Percentiles rank a stretch among this genome's conserved stretches.
These are phyloP conservation scores for Termitomyces sp. DNA, from an alignment of 768 basidiomycete species.

Conservation along the genomic window DNA sequence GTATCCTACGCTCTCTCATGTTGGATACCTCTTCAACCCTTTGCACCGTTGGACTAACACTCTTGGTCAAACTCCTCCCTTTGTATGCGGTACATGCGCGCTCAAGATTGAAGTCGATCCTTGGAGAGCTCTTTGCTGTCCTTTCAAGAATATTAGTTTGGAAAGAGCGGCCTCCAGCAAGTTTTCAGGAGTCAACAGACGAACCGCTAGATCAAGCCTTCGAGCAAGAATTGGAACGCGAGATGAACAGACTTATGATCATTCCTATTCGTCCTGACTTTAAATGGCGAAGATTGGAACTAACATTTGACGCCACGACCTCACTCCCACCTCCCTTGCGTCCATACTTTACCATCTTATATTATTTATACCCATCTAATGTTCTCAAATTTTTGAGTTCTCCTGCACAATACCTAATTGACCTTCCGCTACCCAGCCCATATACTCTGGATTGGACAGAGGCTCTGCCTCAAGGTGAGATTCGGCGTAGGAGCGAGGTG, in stretches of 20 bases:
- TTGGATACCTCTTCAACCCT: conserved; percentile 73
- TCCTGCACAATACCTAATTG: conserved; percentile 58
- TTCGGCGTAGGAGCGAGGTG: conserved; percentile 72
- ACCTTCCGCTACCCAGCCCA: conserved; percentile 44
- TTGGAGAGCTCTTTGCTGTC: conserved; percentile 63
- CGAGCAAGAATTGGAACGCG: conserved; percentile 35
- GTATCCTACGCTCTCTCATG: conserved; percentile 59
- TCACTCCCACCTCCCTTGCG: conserved; percentile 54
- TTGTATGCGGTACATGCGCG: conserved; percentile 62
- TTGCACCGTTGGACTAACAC: conserved; percentile 56
- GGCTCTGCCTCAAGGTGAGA: conserved; percentile 59
- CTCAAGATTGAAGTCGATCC: conserved; percentile 45
- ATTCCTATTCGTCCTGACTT: conserved; percentile 47
- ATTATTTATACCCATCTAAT: conserved; percentile 91
- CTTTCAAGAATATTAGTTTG: conserved; percentile 72
- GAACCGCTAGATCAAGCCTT: conserved; percentile 26
- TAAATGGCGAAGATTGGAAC: conserved; percentile 64
- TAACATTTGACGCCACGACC: conserved; percentile 47
- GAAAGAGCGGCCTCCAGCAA: conserved; percentile 45
- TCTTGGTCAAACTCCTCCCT: conserved; percentile 69
- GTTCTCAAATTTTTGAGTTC: conserved; percentile 70
- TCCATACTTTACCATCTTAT: conserved; percentile 71
- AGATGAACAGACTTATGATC: conserved; percentile 23
- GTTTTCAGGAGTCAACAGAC: conserved; percentile 20
- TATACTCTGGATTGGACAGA: conserved; percentile 70